Percentiles rank a stretch among this genome's conserved stretches.
Evolutionary conservation across 148 eudicot species (phyloP).

Genomic region (Amaranthus hypochondriacus): DNA sequence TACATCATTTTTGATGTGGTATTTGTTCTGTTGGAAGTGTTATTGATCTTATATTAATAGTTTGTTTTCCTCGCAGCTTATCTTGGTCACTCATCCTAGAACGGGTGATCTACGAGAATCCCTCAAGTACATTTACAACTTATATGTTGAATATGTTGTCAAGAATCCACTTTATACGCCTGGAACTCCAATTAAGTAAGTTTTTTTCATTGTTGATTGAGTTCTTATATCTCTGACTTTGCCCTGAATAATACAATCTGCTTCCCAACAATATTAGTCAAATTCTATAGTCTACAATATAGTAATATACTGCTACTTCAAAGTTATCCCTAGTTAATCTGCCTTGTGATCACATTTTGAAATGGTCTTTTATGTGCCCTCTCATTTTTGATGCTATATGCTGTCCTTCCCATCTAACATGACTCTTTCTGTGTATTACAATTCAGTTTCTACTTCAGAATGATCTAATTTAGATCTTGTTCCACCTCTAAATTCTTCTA

Average conservation of each 20-base stretch:
- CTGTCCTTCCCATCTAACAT: not conserved
- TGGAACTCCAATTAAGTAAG: constrained; percentile 79
- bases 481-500: not conserved
- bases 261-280: not conserved
- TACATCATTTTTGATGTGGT: not conserved
- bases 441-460: not conserved
- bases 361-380: not conserved
- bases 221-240: not conserved
- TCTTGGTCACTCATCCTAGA: constrained; percentile 80
- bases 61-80: constrained; percentile 41
- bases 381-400: not conserved
- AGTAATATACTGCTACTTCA: too few relatives aligned
- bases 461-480: not conserved
- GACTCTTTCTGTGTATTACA: not conserved
- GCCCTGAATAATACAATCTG: not conserved
- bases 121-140: constrained; percentile 76
- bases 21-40: not conserved
- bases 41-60: not conserved
- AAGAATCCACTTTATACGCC: constrained; percentile 89
- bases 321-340: not conserved
- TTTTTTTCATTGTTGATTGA: constrained; percentile 5
- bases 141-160: constrained; percentile 90
- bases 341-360: not conserved
- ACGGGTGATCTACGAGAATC: constrained; percentile 88
- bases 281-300: too few relatives aligned